Percentiles rank a stretch among this genome's conserved stretches.
These are phyloP conservation scores for Acidiella bohemica DNA, from an alignment of 495 filamentous ascomycete species.

Conservation along the genomic window DNA sequence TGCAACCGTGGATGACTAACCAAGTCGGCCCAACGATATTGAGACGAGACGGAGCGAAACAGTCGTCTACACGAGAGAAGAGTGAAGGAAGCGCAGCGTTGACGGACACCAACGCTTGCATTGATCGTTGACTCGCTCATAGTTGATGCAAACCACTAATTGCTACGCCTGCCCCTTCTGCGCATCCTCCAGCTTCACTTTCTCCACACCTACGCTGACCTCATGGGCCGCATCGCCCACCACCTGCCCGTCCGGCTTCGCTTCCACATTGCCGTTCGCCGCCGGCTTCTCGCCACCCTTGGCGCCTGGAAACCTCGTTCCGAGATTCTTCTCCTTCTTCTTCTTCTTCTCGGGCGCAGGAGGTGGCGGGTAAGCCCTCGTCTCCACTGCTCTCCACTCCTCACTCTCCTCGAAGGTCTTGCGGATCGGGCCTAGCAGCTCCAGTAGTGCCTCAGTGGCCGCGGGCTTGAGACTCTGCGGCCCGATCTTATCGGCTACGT, in stretches of 20 bases:
- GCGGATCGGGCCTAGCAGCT: constrained; percentile 63
- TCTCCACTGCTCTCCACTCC: constrained; percentile 72
- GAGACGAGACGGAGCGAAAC: no score
- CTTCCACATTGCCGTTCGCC: constrained; percentile 19
- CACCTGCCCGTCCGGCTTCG: constrained; percentile 27
- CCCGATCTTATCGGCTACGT: constrained; percentile 65
- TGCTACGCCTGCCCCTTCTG: constrained; percentile 7
- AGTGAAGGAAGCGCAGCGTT: no score
- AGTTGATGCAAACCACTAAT: no score
- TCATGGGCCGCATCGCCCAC: constrained; percentile 28
- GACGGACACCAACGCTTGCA: no score
- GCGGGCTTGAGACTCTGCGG: constrained; percentile 77
- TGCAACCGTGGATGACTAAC: no score
- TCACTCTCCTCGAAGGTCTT: constrained; percentile 49
- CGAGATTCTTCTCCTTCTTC: constrained; percentile 72
- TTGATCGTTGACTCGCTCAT: no score
- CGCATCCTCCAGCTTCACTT: constrained; percentile 18
- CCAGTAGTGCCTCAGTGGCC: constrained; percentile 52
- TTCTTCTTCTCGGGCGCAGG: constrained; percentile 47
- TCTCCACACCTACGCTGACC: constrained; percentile 29
- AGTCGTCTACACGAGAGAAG: no score
- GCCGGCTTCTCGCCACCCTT: constrained; percentile 18
- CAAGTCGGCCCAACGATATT: no score
- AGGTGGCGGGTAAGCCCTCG: constrained; percentile 68
- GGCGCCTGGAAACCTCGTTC: constrained; percentile 46